These are phyloP conservation scores for Centrapalus pauciflorus DNA, from an alignment of 129 eudicot genomes.

Conservation along the genomic window DNA sequence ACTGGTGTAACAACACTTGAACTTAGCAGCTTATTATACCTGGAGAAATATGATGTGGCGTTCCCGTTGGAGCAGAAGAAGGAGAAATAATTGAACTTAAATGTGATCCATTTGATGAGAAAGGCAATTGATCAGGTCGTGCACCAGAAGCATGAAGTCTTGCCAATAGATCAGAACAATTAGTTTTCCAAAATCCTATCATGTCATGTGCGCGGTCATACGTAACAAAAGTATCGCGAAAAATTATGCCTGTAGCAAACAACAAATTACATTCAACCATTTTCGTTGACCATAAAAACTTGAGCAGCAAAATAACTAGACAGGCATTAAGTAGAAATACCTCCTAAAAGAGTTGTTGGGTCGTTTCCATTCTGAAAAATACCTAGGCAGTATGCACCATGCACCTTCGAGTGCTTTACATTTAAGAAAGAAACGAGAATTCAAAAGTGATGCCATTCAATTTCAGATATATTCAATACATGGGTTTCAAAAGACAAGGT, in stretches of 20 bases:
- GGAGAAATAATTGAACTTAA: constrained; percentile 61
- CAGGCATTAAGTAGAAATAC: constrained; percentile 33
- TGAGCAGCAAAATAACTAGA: not conserved
- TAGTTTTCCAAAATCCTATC: constrained; percentile 98
- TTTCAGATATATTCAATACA: not conserved
- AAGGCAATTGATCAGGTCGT: no score
- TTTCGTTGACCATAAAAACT: not conserved
- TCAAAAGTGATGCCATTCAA: not conserved
- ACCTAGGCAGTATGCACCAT: constrained; percentile 96
- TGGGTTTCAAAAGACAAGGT: not conserved
- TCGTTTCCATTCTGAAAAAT: constrained; percentile 90
- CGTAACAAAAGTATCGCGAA: constrained; percentile 84
- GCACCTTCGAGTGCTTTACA: constrained; percentile 77
- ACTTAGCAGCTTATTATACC: constrained; percentile 41
- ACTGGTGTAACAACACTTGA: not conserved
- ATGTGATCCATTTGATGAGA: constrained; percentile 30
- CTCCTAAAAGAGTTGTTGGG: constrained; percentile 97
- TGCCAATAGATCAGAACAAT: constrained; percentile 92
- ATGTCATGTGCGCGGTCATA: constrained; percentile 91
- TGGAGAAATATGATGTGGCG: constrained; percentile 37
- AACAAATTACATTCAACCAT: not conserved
- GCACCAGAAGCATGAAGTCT: constrained; percentile 48
- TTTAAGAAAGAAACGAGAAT: constrained; percentile 14
- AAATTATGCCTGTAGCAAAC: constrained; percentile 61
- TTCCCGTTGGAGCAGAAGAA: constrained; percentile 46